These are phyloP conservation scores for Monilinia aucupariae DNA, from an alignment of 2,329 filamentous ascomycete species.

Conservation along the genomic window DNA sequence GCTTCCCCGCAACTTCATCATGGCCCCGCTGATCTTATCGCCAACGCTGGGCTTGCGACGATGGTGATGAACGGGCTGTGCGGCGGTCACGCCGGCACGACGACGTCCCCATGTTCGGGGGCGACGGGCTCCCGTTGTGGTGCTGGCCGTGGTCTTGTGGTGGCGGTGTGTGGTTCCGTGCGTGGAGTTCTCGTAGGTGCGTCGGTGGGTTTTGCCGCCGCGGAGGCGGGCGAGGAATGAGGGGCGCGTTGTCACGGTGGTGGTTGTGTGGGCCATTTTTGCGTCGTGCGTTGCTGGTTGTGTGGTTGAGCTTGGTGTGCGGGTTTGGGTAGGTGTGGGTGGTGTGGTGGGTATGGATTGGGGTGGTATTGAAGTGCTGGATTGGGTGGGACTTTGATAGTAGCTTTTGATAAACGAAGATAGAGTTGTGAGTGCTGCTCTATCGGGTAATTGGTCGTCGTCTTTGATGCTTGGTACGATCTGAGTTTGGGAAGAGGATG, in stretches of 20 bases:
- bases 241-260: constrained; percentile 11
- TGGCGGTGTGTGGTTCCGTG: background rate
- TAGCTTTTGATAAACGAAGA: constrained; percentile 14
- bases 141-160: background rate
- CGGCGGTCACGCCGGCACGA: background rate
- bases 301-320: background rate
- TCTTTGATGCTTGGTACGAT: background rate
- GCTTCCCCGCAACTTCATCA: constrained; percentile 67
- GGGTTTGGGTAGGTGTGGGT: background rate
- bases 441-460: background rate
- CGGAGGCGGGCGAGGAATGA: constrained; percentile 4
- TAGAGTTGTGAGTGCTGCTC: constrained; percentile 1
- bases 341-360: background rate
- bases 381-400: background rate
- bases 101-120: background rate
- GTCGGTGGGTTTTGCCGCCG: constrained; percentile 5
- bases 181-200: constrained; percentile 4
- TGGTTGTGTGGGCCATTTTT: constrained; percentile 15
- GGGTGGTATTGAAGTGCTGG: background rate
- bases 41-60: constrained; percentile 43
- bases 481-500: background rate
- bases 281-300: background rate
- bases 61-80: background rate
- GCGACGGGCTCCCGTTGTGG: background rate
- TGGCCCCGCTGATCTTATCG: constrained; percentile 72